A percentile compares a stretch with the other conserved stretches of the same genome.
Evolutionary conservation across 2,329 filamentous ascomycete genomes (phyloP).

Genomic region (Lachnellula subtilissima): DNA sequence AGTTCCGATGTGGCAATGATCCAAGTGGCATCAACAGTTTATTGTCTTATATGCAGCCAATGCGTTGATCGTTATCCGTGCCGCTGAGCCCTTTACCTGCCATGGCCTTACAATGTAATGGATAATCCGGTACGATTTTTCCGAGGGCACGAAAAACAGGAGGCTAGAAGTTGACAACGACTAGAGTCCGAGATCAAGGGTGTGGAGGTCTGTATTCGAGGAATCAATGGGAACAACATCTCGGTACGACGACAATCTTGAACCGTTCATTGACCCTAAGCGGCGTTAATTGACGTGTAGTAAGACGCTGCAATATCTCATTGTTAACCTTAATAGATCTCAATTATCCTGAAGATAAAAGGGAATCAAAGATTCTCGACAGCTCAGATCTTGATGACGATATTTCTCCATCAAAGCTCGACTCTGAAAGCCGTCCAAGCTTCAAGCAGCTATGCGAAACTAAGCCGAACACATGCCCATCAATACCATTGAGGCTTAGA

Average conservation of each 20-base stretch:
- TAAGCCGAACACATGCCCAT: constrained; percentile 61
- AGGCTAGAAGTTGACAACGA: constrained; percentile 17
- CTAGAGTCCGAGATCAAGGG: constrained; percentile 21
- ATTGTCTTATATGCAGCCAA: constrained; percentile 17
- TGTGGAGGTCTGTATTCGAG: constrained; percentile 13
- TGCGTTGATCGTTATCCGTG: constrained; percentile 32
- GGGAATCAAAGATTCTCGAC: constrained; percentile 60
- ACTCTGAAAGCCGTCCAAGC: constrained; percentile 25
- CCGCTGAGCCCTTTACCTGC: constrained; percentile 8
- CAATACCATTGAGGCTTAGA: constrained; percentile 63
- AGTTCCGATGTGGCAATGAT: neutral
- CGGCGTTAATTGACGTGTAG: constrained; percentile 16
- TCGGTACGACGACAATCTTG: constrained; percentile 10
- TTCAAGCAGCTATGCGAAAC: constrained; percentile 53
- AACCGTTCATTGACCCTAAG: constrained; percentile 19
- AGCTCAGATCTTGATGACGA: constrained; percentile 44
- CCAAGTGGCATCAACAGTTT: constrained; percentile 2
- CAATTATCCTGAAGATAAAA: constrained; percentile 15
- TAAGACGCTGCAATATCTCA: neutral
- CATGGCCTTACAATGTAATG: constrained; percentile 21
- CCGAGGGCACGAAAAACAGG: constrained; percentile 10
- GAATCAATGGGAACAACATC: constrained; percentile 8
- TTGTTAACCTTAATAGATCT: constrained; percentile 10
- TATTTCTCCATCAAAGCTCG: constrained; percentile 25
- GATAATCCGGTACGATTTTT: constrained; percentile 18